Evolutionary conservation across 1,139 yeast genomes (phyloP), one percentile per base, ranked within the genome.

Genomic region (Saccharomycopsis phalli): DNA sequence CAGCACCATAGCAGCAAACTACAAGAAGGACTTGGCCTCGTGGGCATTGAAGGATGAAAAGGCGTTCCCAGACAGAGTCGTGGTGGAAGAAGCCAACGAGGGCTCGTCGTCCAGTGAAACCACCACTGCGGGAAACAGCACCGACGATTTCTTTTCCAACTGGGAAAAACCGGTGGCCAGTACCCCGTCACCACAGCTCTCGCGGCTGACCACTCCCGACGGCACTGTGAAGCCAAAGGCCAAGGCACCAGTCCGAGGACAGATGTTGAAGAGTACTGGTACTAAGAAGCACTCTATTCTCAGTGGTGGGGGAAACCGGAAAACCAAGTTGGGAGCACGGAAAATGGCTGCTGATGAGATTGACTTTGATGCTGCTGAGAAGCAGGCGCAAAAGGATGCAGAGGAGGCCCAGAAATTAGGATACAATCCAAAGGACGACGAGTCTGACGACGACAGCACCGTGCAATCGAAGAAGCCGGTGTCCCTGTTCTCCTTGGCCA

Each of bases 301-400:
- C 32, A 62, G 14, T 38, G 59, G 41, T n/a, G 61, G 43, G 3
- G 40, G 52, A 4, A 74, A 77, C 40, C 71, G 73, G 53, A 71
- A 71, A 46, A 66, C 81, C 3, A 71, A 78, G 52, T 59, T 77
- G 39, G 66, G 74, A 16, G 72, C 76, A 11, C 76, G 74, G 55
- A 65, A 60, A 44, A 52, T 58, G 16, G 53, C 52, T 37, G 63
- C 64, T 21, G 76, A 75, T 26, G 86, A 81, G 27, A 73, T 91
- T 47, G 95, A 91, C 58, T 91, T 91, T 53, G 97, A 91, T 51
- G 94, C 82, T 53, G 79, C 87, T 49, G 97, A 87, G 58, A 79
- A 72, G 56, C 81, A 80, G 54, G 97, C 96, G 20, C 75, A 80
- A 58, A 71, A 72, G 53, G 96, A 88, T 58, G 86, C 80, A 42